Base-by-base conservation (phyloP, 2,329 filamentous ascomycete genomes). In the Capronia epimyces region DNA sequence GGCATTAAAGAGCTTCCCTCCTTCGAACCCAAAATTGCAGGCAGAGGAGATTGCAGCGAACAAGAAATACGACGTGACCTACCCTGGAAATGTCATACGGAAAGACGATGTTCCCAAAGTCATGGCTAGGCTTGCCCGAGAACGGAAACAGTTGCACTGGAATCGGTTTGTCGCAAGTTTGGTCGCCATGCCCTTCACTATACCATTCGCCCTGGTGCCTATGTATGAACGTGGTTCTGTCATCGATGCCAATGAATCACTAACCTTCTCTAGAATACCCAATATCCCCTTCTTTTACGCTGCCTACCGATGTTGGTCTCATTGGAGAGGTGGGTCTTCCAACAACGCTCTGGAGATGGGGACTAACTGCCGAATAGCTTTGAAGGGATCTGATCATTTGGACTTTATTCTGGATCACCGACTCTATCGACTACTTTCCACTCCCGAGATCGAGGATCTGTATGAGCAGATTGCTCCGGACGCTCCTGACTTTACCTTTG, bases 221-320 rank as follows among this genome's bases (percentile, higher is more conserved):
- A 66, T 97, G 89, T 94, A 79, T 71, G 87, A 53, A 9, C 4
- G 5, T 15, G n/a, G 16, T 25, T 2, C 34, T 37, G 15, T 37
- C 12, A 2, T 7, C 31, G 9, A 20, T 13, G 16, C 12, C 15
- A 20, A 9, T 20, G 1, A 46, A 62, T 37, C 32, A 24, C 48
- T 60, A 29, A 53, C 52, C 6, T 3, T 24, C 10, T 44, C 9
- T 60, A 94, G 88, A 56, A 78, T 96, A 57, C 90, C 91, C 29
- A 96, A 98, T 66, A 75, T 98, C 10, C 93, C 93, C 15, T 97
- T 97, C 75, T 97, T 97, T 75, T 98, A 97, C 68, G 79, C 97
- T 34, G 81, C 81, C 15, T 98, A 94, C 72, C 81, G 93, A 58
- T 73, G 89, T 21, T 97, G 87, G 85, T 94, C 87, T 16, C 89